A percentile compares a stretch with the other conserved stretches of the same genome.
Evolutionary conservation across 164 flowering plant genomes (phyloP).

Genomic region (Nelumbo lutea): DNA sequence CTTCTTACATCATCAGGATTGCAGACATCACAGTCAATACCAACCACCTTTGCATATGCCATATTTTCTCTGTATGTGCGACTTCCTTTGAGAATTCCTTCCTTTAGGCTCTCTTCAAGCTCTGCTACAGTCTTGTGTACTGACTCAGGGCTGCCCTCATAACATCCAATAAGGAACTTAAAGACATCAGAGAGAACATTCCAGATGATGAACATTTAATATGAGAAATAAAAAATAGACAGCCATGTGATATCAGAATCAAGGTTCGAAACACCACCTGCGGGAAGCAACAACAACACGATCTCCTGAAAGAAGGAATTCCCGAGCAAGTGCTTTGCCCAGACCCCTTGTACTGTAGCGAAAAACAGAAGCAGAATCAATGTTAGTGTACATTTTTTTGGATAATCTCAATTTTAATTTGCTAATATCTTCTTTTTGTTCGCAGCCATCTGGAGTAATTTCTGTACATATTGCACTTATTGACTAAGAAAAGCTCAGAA

Average conservation of each 20-base stretch:
- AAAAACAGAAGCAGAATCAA: neutral
- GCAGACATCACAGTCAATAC: slow-evolving; percentile 89
- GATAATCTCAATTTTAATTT: too few species aligned
- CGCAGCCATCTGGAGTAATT: too few species aligned
- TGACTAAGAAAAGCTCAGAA: too few species aligned
- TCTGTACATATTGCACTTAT: too few species aligned
- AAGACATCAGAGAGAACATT: slow-evolving; percentile 4
- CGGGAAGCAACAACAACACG: slow-evolving; percentile 90
- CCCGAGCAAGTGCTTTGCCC: slow-evolving; percentile 97
- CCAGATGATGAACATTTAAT: neutral
- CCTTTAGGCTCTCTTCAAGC: slow-evolving; percentile 67
- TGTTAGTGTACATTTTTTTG: too few species aligned
- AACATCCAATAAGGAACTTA: slow-evolving; percentile 13
- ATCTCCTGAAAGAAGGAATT: slow-evolving; percentile 96
- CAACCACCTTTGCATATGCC: slow-evolving; percentile 65
- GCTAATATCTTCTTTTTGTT: too few species aligned
- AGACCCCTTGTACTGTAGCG: slow-evolving; percentile 81
- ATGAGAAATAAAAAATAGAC: neutral
- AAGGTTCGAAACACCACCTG: slow-evolving; percentile 42
- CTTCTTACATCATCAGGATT: slow-evolving; percentile 66
- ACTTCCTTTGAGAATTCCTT: slow-evolving; percentile 36
- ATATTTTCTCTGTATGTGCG: slow-evolving; percentile 33
- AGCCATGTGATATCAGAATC: neutral
- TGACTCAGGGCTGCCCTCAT: slow-evolving; percentile 68
- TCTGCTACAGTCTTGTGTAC: slow-evolving; percentile 66